Base-by-base conservation (phyloP, 208 protist genomes). In the Trypanosoma grayi region DNA sequence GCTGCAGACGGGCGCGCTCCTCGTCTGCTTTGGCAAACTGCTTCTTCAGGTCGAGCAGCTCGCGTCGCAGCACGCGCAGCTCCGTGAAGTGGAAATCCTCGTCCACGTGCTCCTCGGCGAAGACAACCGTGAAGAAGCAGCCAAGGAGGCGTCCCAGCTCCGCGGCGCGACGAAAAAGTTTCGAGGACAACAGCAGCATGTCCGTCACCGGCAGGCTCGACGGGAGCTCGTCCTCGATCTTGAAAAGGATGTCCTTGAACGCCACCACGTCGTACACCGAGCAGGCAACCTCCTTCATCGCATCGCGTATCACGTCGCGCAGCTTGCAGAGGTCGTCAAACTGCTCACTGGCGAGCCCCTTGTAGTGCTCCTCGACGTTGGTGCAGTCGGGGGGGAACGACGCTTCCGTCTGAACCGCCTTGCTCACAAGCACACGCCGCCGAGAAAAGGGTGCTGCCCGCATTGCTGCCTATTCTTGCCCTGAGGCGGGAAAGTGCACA, bases 21-120 rank as follows among this genome's bases (percentile, higher is more conserved):
- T 91, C 69, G 60, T 87, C 80, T 6, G 82, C 73, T 14, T 76
- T 66, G n/a, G 65, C 60, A 40, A 93, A 74, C 28, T 78, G 62
- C 34, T 60, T 44, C 60, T 88, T 86, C 18, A 91, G 34, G 28
- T 90, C 69, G 0, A 64, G 27, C 28, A 94, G 66, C 66, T 93
- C 87, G 33, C 71, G 72, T 46, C 92, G 87, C 47, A 94, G 55
- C 8, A 95, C 66, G 14, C 89, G 86, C 24, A 95, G 61, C 63
- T 97, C 89, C 0, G 76, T 81, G 50, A 97, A 95, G 59, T 82
- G 83, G 58, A 93, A 97, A 66, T 92, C 80, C 66, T 95, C 90
- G 44, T 97, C 92, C 7, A 33, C 65, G 66, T 89, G 66, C 20
- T 90, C 85, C 24, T 95, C 87, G 0, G 83, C 85, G 66, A 97